Conservation (phyloP, 2,329 filamentous ascomycete genomes). For the Xylariaceae sp. region DNA sequence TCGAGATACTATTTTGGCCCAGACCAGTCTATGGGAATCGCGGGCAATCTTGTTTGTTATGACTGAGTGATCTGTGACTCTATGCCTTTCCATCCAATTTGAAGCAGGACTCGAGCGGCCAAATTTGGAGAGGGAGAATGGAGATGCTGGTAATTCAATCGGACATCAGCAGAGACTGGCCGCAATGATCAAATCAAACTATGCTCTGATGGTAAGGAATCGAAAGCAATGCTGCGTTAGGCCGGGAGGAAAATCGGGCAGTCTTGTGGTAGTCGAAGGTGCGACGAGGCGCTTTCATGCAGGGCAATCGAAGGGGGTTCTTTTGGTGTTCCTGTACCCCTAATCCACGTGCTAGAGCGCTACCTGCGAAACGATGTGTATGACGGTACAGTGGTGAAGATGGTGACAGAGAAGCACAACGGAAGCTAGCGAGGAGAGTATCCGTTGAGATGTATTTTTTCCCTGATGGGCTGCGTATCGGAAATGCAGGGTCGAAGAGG, state of each 20-base stretch:
- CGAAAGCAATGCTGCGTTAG: slow-evolving; percentile 2
- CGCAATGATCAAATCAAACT: no score
- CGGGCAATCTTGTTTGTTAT: not conserved
- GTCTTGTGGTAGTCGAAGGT: not conserved
- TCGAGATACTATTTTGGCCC: no score
- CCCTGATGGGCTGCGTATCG: no score
- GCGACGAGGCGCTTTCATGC: slow-evolving; percentile 1
- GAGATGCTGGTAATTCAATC: no score
- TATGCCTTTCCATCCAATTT: not conserved
- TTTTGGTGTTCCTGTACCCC: not conserved
- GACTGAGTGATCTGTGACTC: not conserved
- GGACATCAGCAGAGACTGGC: no score
- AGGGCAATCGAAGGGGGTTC: slow-evolving; percentile 2
- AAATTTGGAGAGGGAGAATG: no score
- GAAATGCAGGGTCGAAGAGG: no score
- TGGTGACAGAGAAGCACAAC: no score
- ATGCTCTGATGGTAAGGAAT: not conserved
- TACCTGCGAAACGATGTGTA: not conserved
- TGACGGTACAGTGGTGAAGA: no score
- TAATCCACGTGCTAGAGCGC: not conserved
- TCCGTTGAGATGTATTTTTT: no score
- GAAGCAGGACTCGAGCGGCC: no score
- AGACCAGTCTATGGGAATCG: not conserved
- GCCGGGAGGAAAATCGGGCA: not conserved
- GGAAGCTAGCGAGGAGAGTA: no score